Percentiles rank a stretch among this genome's conserved stretches.
These are phyloP conservation scores for Dipodascopsis uninucleata DNA, from an alignment of 805 yeast species.

Conservation along the genomic window DNA sequence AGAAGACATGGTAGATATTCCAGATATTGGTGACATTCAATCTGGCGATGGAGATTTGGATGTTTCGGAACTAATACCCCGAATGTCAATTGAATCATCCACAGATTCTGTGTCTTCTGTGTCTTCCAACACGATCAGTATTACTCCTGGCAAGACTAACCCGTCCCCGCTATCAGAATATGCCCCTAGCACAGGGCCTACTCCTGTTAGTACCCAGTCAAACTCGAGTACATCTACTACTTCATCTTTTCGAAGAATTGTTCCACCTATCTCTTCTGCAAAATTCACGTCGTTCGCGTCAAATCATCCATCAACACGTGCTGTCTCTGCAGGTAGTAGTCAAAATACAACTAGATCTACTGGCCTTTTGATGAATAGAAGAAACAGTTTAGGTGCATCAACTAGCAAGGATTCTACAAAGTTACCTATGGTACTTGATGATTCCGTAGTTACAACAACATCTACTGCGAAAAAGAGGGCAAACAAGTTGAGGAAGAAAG, in stretches of 20 bases:
- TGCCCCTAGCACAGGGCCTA: background rate
- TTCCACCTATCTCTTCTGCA: slow-evolving; percentile 18
- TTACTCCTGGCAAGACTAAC: background rate
- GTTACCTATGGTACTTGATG: slow-evolving; percentile 14
- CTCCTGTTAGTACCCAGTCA: slow-evolving; percentile 7
- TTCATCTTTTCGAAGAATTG: slow-evolving; percentile 8
- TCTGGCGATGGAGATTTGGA: background rate
- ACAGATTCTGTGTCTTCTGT: slow-evolving; percentile 6
- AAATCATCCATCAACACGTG: background rate
- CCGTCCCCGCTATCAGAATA: slow-evolving; percentile 2
- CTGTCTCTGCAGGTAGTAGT: slow-evolving; percentile 3
- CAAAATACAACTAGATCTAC: slow-evolving; percentile 6
- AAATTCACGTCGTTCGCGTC: slow-evolving; percentile 19
- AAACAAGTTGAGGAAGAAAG: slow-evolving; percentile 11
- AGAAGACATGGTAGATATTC: background rate
- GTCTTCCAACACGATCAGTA: background rate
- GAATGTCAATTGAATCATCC: slow-evolving; percentile 1
- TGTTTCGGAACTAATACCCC: background rate
- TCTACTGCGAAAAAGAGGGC: background rate
- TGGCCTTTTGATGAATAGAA: too few relatives aligned
- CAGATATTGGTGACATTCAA: slow-evolving; percentile 3
- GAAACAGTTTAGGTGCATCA: too few relatives aligned
- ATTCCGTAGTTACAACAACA: slow-evolving; percentile 1
- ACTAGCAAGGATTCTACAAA: slow-evolving; percentile 11
- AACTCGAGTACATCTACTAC: background rate